Conservation (phyloP, 495 filamentous ascomycete genomes). For the Aspergillus steynii region DNA sequence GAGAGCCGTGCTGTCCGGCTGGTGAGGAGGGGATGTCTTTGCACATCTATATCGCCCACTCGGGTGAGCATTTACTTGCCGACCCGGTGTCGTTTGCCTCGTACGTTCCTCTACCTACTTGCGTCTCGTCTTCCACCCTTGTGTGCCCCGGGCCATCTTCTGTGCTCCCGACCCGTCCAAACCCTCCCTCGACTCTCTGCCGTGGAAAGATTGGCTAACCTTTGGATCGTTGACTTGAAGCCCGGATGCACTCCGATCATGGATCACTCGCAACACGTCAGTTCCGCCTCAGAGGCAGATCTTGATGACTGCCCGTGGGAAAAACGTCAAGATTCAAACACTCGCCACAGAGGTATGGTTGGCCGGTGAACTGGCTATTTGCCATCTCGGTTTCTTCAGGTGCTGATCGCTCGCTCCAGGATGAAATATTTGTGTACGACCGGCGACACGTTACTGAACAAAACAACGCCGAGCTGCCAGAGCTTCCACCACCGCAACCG, state of each 20-base stretch:
- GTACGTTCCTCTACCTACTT: constrained; percentile 47
- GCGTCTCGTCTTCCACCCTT: constrained; percentile 5
- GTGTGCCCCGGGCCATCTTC: constrained; percentile 10
- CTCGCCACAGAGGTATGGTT: constrained; percentile 70
- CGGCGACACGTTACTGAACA: constrained; percentile 57
- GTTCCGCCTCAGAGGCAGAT: constrained; percentile 74
- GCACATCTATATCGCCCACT: constrained; percentile 84
- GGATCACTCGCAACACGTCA: constrained; percentile 64
- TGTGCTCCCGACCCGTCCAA: constrained; percentile 8
- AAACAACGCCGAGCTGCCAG: constrained; percentile 50
- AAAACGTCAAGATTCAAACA: constrained; percentile 72
- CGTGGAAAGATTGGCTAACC: constrained; percentile 21
- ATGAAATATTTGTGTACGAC: constrained; percentile 87
- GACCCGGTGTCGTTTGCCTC: constrained; percentile 68
- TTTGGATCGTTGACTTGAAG: constrained; percentile 33
- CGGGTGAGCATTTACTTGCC: constrained; percentile 75
- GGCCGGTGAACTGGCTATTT: background rate
- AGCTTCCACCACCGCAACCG: constrained; percentile 56
- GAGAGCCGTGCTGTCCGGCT: constrained; percentile 33
- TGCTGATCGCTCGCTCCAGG: constrained; percentile 43
- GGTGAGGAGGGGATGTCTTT: constrained; percentile 64
- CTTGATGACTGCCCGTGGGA: constrained; percentile 78
- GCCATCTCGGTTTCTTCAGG: background rate
- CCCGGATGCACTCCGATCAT: constrained; percentile 68
- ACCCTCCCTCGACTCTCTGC: constrained; percentile 3